Evolutionary conservation across 768 basidiomycete genomes (phyloP), one percentile per base, ranked within the genome.

Genomic region (Tulasnella sp.): DNA sequence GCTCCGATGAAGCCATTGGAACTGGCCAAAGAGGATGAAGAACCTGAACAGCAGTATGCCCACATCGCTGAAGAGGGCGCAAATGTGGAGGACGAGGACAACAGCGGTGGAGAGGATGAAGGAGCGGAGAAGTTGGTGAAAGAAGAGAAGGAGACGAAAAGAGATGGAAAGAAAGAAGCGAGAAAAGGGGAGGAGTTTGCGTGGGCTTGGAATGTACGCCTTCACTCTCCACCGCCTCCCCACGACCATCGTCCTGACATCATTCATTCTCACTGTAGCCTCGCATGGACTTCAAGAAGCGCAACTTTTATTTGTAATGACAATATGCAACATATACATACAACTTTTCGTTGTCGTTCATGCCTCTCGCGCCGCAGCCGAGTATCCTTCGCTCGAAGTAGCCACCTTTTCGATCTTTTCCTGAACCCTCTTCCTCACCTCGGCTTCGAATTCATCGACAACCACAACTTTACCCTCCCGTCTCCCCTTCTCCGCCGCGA

Each of bases 151-250:
- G 82, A 84, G 72, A 73, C 78, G 44, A 82, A 82, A 75, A 80
- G 72, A 41, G 81, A 83, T 31, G 80, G 82, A 40, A 82, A 78
- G 24, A 77, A 83, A 72, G 78, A 64, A 4, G 81, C 64, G 6
- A 69, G 83, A 72, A 91, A 90, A 82, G 89, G 91, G 81, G 94
- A 95, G 82, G 93, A 96, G 84, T 92, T 90, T 82, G 87, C 95
- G 75, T 98, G 96, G 96, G 88, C 89, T 81, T 97, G 96, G 95
- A 96, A 96, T 91, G 96, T 95, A 78, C 46, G 90, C 2, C 34
- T 20, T 58, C 20, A n/a, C 22, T 1, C 60, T 54, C 12, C 31
- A 8, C 7, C 1, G 28, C 3, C 31, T 18, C 54, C 5, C 18
- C 18, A 3, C 34, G 12, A 69, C 28, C 64, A 37, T 28, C 11